Conservation (phyloP, 2,329 filamentous ascomycete species). For the Aspergillus sp. region DNA sequence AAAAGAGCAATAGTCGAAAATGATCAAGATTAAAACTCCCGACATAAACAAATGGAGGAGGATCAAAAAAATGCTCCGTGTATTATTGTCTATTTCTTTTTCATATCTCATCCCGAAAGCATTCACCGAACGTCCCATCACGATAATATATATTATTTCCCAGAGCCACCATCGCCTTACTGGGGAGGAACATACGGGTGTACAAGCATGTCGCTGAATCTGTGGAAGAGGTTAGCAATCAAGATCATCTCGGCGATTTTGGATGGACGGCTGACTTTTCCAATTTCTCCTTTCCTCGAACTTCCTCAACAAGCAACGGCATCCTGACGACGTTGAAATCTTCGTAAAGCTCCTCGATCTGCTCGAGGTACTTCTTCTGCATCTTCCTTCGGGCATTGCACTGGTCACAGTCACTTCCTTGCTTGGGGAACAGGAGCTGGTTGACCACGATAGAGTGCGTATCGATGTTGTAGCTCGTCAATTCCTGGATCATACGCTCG, state of each 20-base stretch:
- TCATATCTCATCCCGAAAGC: slow-evolving; percentile 36
- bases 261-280: slow-evolving; percentile 63
- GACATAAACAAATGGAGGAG: slow-evolving; percentile 7
- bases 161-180: slow-evolving; percentile 25
- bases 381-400: slow-evolving; percentile 94
- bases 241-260: background rate
- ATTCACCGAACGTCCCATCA: slow-evolving; percentile 15
- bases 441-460: slow-evolving; percentile 98
- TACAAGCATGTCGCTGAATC: slow-evolving; percentile 52
- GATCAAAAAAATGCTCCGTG: slow-evolving; percentile 17
- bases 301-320: slow-evolving; percentile 93
- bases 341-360: slow-evolving; percentile 97
- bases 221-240: slow-evolving; percentile 24
- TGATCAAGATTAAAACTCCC: background rate
- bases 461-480: slow-evolving; percentile 89
- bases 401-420: slow-evolving; percentile 84
- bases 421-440: slow-evolving; percentile 89
- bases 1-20: background rate
- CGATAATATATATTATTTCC: slow-evolving; percentile 15
- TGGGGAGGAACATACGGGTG: slow-evolving; percentile 49
- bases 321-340: slow-evolving; percentile 99
- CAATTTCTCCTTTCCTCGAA: slow-evolving; percentile 89
- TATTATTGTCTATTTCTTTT: slow-evolving; percentile 40
- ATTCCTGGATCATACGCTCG: slow-evolving; percentile 98
- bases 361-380: slow-evolving; percentile 99